Base-by-base conservation (phyloP, 2,329 filamentous ascomycete genomes). In the Diplodia intermedia region DNA sequence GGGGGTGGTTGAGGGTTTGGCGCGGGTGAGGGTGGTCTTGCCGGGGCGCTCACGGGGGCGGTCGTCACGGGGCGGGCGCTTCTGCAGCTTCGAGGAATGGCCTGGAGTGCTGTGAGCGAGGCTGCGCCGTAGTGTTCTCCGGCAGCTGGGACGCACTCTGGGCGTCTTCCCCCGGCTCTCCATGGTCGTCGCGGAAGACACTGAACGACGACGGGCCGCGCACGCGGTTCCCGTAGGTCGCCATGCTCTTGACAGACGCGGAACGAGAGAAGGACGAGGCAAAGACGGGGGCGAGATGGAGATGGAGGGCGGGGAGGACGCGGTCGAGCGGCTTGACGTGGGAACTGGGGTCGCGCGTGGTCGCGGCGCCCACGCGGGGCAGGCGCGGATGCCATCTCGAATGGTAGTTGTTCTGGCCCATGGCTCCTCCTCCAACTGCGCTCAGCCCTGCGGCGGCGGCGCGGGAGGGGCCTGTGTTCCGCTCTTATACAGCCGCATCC, bases 401-500 rank as follows among this genome's bases (percentile, higher is more conserved):
- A 29, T 26, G 33, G 62, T 53, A 55, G 47, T 63, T 63, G 43
- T 33, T 52, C 60, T 38, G 29, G 60, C 60, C 60, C 60, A 63
- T 63, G 3, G 57, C 57, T 52, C 31, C 61, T 52, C 43, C 60
- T 63, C n/a, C 47, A 38, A 9, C 60, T 26, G 14, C 31, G 40
- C 43, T 52, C 60, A 63, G 60, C 43, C 60, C 60, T 63, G 60
- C 31, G 60, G 11, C 47, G 31, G 29, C 60, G 11, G 31, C 20
- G 31, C 43, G 60, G 43, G 60, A 63, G 29, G 47, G 43, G 60
- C 47, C 60, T 52, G 60, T 26, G 31, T 23, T 4, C 43, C 31
- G 60, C 6, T 52, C 60, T 63, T 63, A 63, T 63, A 63, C 60
- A 63, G 60, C 43, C 60, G 47, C 60, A 63, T 63, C 60, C 15